phyloP scores from a whole-genome alignment of 2,329 filamentous ascomycete species.

The Sporothrix phasma region DNA sequence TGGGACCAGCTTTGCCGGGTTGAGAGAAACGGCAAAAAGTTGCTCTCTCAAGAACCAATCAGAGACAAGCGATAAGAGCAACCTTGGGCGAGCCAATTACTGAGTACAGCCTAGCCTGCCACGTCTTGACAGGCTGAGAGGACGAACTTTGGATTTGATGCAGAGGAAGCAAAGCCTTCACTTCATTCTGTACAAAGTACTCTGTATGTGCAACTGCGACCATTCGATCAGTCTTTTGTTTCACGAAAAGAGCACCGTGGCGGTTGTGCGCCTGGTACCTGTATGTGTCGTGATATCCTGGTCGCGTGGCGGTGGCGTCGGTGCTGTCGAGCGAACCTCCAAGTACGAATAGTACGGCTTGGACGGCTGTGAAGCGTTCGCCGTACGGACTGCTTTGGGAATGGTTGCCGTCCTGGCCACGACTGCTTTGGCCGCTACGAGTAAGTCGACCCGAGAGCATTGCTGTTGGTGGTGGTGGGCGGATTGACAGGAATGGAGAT shows the following conservation, averaged over 20 bases:
- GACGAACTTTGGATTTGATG: background rate
- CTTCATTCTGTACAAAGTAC: no score
- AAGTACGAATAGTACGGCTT: background rate
- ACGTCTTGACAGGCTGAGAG: background rate
- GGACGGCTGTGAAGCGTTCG: no score
- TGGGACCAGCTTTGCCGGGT: conserved; percentile 5
- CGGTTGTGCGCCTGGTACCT: background rate
- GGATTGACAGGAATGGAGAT: background rate
- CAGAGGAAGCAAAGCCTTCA: background rate
- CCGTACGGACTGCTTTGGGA: no score
- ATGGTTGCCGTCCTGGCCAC: background rate
- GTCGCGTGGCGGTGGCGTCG: conserved; percentile 2
- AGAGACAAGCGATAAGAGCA: conserved; percentile 9
- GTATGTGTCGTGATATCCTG: no score
- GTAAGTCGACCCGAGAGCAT: conserved; percentile 8
- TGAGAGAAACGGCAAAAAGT: background rate
- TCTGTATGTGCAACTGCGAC: no score
- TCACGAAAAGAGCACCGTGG: background rate
- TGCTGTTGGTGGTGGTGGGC: background rate
- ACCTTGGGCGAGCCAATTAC: conserved; percentile 2
- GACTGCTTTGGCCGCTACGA: background rate
- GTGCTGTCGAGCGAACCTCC: background rate
- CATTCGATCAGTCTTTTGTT: background rate
- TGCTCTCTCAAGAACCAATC: background rate
- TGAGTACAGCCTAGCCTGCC: background rate